Conservation (phyloP, 768 basidiomycete genomes). For the Agrocybe praecox region DNA sequence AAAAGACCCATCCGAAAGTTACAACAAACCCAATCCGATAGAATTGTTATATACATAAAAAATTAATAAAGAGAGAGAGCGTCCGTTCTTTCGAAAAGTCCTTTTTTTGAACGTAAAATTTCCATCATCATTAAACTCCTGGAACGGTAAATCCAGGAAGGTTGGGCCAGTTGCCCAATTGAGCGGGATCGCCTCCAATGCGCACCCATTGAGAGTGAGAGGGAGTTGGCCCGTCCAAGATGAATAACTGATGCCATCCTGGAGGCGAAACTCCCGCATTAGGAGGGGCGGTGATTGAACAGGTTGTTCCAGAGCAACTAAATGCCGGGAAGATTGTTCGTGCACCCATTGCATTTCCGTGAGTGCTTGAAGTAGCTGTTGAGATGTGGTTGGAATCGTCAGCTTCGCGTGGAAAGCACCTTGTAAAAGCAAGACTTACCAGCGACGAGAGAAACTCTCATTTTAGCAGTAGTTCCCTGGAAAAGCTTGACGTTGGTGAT, state of each 20-base stretch:
- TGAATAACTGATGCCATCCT: conserved; percentile 76
- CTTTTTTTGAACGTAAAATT: background rate
- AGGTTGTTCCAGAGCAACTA: conserved; percentile 65
- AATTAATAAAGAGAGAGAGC: conserved; percentile 1
- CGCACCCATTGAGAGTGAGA: conserved; percentile 76
- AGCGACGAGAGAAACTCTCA: conserved; percentile 68
- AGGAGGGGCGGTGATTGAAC: conserved; percentile 80
- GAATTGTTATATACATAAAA: conserved; percentile 1
- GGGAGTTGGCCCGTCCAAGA: conserved; percentile 80
- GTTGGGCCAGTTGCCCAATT: conserved; percentile 74
- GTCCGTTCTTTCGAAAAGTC: conserved; percentile 4
- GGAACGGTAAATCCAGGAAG: conserved; percentile 69
- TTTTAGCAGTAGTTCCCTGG: conserved; percentile 40
- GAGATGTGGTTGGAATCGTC: conserved; percentile 3
- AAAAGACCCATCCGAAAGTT: no score
- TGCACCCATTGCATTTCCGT: conserved; percentile 77
- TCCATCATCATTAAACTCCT: conserved; percentile 42
- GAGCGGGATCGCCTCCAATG: conserved; percentile 75
- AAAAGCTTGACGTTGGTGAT: conserved; percentile 51
- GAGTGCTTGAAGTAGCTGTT: conserved; percentile 71
- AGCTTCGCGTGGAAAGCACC: background rate
- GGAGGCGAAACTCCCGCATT: conserved; percentile 70
- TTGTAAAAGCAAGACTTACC: conserved; percentile 39
- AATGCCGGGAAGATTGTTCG: conserved; percentile 76
- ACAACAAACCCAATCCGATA: no score